Evolutionary conservation across 1,284 basidiomycete species (phyloP).

Genomic region (Omphalotus olearius): DNA sequence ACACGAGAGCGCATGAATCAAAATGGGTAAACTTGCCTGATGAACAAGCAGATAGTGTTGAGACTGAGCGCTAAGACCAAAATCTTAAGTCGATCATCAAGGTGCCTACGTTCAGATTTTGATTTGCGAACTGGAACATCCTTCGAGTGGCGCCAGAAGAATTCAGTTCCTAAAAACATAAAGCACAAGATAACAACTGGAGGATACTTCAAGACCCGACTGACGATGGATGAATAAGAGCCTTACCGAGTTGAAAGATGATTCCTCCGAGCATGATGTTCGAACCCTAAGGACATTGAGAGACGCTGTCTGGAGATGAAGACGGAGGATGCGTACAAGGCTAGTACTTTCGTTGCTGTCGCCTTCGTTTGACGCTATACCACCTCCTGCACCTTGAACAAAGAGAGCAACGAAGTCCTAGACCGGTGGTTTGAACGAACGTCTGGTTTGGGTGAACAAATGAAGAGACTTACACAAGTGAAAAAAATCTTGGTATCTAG

Average conservation of each 20-base stretch:
- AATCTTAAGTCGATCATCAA: neutral
- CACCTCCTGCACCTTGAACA: conserved; percentile 1
- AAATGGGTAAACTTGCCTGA: neutral
- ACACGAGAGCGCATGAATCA: neutral
- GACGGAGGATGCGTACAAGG: neutral
- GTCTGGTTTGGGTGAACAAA: neutral
- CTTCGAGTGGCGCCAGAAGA: conserved; percentile 1
- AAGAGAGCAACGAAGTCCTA: conserved; percentile 2
- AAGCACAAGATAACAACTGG: neutral
- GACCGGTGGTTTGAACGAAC: neutral
- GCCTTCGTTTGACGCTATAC: neutral
- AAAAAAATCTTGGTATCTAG: conserved; percentile 8
- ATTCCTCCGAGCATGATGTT: conserved; percentile 3
- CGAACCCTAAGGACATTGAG: neutral
- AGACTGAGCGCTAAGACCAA: neutral
- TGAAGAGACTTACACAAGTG: neutral
- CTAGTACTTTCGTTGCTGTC: neutral
- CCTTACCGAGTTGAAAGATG: conserved; percentile 1
- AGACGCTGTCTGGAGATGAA: neutral
- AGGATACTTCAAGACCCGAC: neutral
- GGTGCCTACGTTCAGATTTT: neutral
- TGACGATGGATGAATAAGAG: too few relatives aligned
- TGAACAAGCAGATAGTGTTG: conserved; percentile 2
- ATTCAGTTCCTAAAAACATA: neutral
- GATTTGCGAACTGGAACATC: neutral